A percentile compares a stretch with the other conserved stretches of the same genome.
phyloP scores from a whole-genome alignment of 805 yeast species.

The Sugiyamaella smithiae region DNA sequence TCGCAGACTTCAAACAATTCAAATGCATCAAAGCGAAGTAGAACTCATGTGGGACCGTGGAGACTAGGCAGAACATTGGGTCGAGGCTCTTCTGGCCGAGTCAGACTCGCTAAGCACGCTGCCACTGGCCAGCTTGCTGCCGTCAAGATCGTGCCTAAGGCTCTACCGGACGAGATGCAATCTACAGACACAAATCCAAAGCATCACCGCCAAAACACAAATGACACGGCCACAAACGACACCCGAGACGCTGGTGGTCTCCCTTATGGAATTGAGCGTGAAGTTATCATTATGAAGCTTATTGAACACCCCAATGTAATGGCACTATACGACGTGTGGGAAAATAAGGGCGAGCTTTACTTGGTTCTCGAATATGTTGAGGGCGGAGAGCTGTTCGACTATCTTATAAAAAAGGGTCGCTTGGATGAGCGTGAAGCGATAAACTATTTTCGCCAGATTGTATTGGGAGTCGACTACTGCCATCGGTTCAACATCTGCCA shows the following conservation, averaged over 20 bases:
- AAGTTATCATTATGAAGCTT: slow-evolving; percentile 94
- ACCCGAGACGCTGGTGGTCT: slow-evolving; percentile 53
- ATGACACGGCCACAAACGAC: slow-evolving; percentile 14
- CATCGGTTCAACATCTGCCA: slow-evolving; percentile 86
- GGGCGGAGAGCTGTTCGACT: slow-evolving; percentile 95
- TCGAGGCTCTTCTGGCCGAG: slow-evolving; percentile 95
- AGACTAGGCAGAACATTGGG: slow-evolving; percentile 92
- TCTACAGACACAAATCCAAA: slow-evolving; percentile 27
- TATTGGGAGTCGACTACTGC: slow-evolving; percentile 78
- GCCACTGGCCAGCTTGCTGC: slow-evolving; percentile 90
- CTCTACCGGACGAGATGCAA: slow-evolving; percentile 43
- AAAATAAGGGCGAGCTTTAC: slow-evolving; percentile 82
- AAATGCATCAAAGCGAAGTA: slow-evolving; percentile 44
- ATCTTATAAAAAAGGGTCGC: slow-evolving; percentile 83
- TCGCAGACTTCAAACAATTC: slow-evolving; percentile 42
- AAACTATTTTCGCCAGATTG: slow-evolving; percentile 81
- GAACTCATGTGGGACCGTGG: slow-evolving; percentile 90
- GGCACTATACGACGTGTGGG: slow-evolving; percentile 97
- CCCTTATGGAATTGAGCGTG: slow-evolving; percentile 96
- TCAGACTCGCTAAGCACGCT: slow-evolving; percentile 83
- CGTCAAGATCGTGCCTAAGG: slow-evolving; percentile 91
- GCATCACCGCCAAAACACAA: slow-evolving; percentile 31
- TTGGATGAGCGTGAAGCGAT: slow-evolving; percentile 88
- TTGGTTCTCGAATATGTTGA: slow-evolving; percentile 92
- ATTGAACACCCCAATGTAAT: slow-evolving; percentile 91